phyloP scores from a whole-genome alignment of 2,329 filamentous ascomycete species.

The Pseudocercospora eumusae region DNA sequence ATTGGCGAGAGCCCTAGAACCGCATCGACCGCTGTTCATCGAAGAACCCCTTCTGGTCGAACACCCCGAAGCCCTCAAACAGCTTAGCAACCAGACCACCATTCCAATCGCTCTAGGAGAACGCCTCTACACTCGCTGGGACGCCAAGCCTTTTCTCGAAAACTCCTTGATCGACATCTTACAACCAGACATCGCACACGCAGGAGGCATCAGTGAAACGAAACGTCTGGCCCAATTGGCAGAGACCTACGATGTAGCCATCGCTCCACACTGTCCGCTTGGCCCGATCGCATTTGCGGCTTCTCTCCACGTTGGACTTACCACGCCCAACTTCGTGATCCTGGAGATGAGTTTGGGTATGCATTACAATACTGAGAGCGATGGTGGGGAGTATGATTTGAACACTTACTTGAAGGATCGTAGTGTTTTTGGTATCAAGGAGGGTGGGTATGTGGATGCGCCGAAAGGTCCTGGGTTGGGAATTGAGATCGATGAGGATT shows the following conservation, averaged over 20 bases:
- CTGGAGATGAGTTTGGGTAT: conserved; percentile 79
- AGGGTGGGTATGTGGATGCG: conserved; percentile 33
- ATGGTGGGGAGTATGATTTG: conserved; percentile 60
- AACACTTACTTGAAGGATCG: conserved; percentile 38
- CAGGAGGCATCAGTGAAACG: conserved; percentile 70
- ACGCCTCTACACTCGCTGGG: conserved; percentile 70
- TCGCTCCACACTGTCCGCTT: conserved; percentile 73
- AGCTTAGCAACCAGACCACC: conserved; percentile 58
- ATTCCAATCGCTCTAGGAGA: conserved; percentile 73
- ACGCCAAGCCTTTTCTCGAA: conserved; percentile 71
- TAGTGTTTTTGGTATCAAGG: conserved; percentile 34
- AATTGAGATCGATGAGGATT: conserved; percentile 60
- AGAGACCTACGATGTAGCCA: conserved; percentile 67
- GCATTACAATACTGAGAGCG: conserved; percentile 68
- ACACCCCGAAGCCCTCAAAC: conserved; percentile 66
- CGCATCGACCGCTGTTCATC: conserved; percentile 71
- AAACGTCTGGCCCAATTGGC: conserved; percentile 69
- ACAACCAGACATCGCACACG: conserved; percentile 72
- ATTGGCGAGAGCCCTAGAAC: conserved; percentile 66
- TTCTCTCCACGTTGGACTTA: conserved; percentile 65
- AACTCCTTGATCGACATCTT: conserved; percentile 68
- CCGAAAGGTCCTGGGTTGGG: conserved; percentile 37
- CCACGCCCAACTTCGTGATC: conserved; percentile 67
- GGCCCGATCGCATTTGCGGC: conserved; percentile 74
- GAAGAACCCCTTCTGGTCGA: conserved; percentile 73